Evolutionary conservation across 805 yeast species (phyloP).

Genomic region (Wickerhamiella nectarea): DNA sequence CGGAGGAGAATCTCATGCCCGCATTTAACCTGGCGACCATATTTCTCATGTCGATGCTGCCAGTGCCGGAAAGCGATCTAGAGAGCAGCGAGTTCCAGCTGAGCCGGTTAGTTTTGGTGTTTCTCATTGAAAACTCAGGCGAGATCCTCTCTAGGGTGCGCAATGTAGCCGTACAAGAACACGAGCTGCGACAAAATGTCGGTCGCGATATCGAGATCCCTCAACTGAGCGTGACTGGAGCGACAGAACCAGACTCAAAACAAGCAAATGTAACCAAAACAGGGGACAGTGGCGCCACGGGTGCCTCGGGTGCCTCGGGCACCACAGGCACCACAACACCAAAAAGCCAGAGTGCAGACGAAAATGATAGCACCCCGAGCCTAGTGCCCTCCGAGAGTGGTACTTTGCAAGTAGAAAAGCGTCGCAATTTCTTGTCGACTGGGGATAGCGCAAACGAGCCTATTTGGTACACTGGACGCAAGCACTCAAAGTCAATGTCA

Average conservation of each 20-base stretch:
- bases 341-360: too few species aligned
- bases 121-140: conserved; percentile 74
- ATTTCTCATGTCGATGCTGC: conserved; percentile 89
- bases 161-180: conserved; percentile 23
- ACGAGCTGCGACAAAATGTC: conserved; percentile 16
- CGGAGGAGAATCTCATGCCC: conserved; percentile 76
- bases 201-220: not conserved
- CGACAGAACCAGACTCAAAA: not conserved
- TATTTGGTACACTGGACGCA: conserved; percentile 2
- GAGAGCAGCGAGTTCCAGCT: conserved; percentile 82
- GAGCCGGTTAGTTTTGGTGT: conserved; percentile 75
- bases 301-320: not conserved
- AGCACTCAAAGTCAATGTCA: conserved; percentile 12
- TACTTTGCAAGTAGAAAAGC: too few species aligned
- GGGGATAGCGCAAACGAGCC: conserved; percentile 3
- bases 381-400: too few species aligned
- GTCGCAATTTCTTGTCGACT: not conserved
- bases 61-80: conserved; percentile 88
- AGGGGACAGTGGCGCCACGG: not conserved
- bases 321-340: not conserved
- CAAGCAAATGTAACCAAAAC: not conserved
- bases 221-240: not conserved
- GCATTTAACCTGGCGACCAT: conserved; percentile 88
- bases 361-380: not conserved
- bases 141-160: conserved; percentile 46